Evolutionary conservation across 2,329 filamentous ascomycete genomes (phyloP), one percentile per base, ranked within the genome.

Genomic region (Trichocomaceae sp.): DNA sequence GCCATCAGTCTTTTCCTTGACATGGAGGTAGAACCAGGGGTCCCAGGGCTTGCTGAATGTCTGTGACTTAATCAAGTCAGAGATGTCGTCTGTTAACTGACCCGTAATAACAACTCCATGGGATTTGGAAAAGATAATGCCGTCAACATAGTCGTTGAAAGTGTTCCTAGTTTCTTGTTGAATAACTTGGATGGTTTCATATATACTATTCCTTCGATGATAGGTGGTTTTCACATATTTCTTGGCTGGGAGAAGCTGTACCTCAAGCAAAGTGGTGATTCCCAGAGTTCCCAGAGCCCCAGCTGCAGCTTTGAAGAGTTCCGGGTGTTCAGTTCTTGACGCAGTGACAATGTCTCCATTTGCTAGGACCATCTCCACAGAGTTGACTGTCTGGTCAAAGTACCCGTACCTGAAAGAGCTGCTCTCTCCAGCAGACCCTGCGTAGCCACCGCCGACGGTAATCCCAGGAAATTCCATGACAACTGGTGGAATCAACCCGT

Each of bases 11-110:
- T 39, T 15, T n/a, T 75, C 68, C 59, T 81, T 70, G 1, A 80
- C 84, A 60, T 87, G 85, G 2, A 88, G 71, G 57, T 88, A 90
- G 64, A 88, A 88, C 87, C 86, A 90, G 0, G 84, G 81, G 60
- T 90, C 86, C 2, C 66, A 67, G 0, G 79, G 71, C 10, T 78
- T 73, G n/a, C 78, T 79, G 66, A 88, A 86, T 0, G 65, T 72
- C 23, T 69, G 70, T 1, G 71, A 61, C 42, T 64, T 65, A 3
- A 59, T 56, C 1, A 66, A 70, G 2, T 55, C 35, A 0, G 64
- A 75, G 0, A 75, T 58, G 0, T 71, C 64, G 50, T 86, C 73
- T 1, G 77, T 76, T 15, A 87, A 70, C 8, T 72, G 74, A 0
- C 86, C 86, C 0, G 77, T 75, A 64, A 85, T 85, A 42, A 88